Base-by-base conservation (phyloP, 2,329 filamentous ascomycete genomes). In the Lojkania enalia region DNA sequence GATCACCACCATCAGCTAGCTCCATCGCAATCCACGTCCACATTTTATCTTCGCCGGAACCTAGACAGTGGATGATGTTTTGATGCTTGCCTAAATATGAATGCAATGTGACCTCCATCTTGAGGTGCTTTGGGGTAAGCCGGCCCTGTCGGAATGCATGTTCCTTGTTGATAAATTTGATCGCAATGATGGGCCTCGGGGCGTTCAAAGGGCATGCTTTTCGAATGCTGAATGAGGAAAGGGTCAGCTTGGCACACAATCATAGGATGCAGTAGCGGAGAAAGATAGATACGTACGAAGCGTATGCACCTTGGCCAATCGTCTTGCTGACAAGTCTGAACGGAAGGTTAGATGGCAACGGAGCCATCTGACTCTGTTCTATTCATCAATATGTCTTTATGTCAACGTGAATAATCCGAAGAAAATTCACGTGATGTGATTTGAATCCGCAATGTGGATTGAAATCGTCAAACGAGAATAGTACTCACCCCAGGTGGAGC, bases 21-120 rank as follows among this genome's bases (percentile, higher is more conserved):
- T 99, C 94, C 90, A 99, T 96, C 29, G 91, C 92, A 58, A 99
- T 96, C 94, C 94, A 99, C 58, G 88, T 83, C 92, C 94, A 99
- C 14, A 85, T 74, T 0, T 78, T 63, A 66, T 99, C 91, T 69
- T 96, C 89, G 42, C 90, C 92, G 1, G 86, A 87, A 31, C 87
- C 85, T 59, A 95, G 90, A 80, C 90, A 96, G 64, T 90, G 86
- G 61, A 99, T 96, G 54, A 99, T 87, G 70, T 99, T 96, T 42
- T 86, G 83, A 67, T 99, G 95, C 55, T 88, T 85, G 36, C 88
- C 89, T 43, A 97, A 85, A 64, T 92, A 87, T 39, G 85, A 86
- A 74, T 99, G 94, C 14, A 99, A 79, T 2, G 88, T 87, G 30
- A 95, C 87, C 73, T 99, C 94, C 81, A 95, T 89, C 60, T 85